These are phyloP conservation scores for Kodamaea hsintzibuensis DNA, from an alignment of 805 yeast species.

Conservation along the genomic window DNA sequence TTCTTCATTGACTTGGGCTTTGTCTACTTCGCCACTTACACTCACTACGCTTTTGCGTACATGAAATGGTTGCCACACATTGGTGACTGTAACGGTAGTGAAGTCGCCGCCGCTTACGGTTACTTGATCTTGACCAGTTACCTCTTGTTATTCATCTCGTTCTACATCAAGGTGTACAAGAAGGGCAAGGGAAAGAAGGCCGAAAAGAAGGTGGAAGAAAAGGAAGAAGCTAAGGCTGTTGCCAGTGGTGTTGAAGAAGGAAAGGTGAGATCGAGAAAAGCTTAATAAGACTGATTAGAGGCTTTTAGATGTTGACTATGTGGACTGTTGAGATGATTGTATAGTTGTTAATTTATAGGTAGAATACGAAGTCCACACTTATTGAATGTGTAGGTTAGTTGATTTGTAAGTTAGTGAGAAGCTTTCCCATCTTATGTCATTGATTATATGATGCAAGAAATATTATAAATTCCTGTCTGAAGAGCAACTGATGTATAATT, in stretches of 20 bases:
- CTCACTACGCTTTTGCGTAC: slow-evolving; percentile 78
- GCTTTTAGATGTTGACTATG: too few species aligned
- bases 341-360: too few species aligned
- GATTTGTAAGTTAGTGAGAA: too few species aligned
- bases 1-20: slow-evolving; percentile 85
- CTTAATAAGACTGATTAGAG: slow-evolving; percentile 14
- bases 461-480: too few species aligned
- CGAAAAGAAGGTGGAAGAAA: slow-evolving; percentile 19
- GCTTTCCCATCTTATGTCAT: too few species aligned
- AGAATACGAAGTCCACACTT: too few species aligned
- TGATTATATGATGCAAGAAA: too few species aligned
- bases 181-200: slow-evolving; percentile 33
- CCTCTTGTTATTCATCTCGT: slow-evolving; percentile 85
- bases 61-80: slow-evolving; percentile 63
- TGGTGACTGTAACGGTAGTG: slow-evolving; percentile 88
- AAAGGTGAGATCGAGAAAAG: slow-evolving; percentile 40
- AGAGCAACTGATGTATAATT: too few species aligned
- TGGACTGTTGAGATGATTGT: too few species aligned
- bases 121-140: slow-evolving; percentile 85
- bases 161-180: slow-evolving; percentile 86
- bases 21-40: slow-evolving; percentile 92
- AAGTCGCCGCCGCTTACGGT: slow-evolving; percentile 90
- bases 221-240: slow-evolving; percentile 12
- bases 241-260: slow-evolving; percentile 13
- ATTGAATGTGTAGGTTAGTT: too few species aligned